Evolutionary conservation across 2,329 filamentous ascomycete genomes (phyloP).

Genomic region (Didymella glomerata): DNA sequence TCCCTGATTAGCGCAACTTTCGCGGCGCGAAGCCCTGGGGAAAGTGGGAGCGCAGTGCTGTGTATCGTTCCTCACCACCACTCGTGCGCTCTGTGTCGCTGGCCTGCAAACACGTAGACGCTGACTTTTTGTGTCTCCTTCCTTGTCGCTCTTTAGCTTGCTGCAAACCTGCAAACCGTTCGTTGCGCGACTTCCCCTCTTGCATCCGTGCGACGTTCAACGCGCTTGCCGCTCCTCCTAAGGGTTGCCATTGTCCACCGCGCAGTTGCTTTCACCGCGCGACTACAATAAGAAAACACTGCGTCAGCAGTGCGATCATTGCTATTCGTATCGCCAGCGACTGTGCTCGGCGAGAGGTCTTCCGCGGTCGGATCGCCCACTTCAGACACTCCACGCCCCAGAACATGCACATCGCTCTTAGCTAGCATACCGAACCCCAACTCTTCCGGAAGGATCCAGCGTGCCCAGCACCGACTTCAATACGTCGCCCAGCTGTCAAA

Average conservation of each 20-base stretch:
- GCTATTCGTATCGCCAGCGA: conserved; percentile 30
- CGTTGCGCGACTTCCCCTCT: conserved; percentile 25
- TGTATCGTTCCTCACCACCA: conserved; percentile 29
- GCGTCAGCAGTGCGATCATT: conserved; percentile 17
- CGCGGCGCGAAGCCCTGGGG: conserved; percentile 15
- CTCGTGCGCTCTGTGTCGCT: conserved; percentile 30
- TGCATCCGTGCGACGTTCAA: conserved; percentile 23
- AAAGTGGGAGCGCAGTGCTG: conserved; percentile 9
- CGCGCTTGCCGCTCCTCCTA: conserved; percentile 38
- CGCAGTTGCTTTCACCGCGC: conserved; percentile 29
- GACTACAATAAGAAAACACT: conserved; percentile 22
- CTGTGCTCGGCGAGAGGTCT: conserved; percentile 23
- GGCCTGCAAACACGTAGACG: conserved; percentile 37
- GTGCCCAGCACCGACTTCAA: conserved; percentile 27
- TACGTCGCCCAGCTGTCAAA: conserved; percentile 29
- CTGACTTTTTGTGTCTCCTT: conserved; percentile 33
- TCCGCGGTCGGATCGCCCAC: conserved; percentile 38
- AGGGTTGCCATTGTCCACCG: conserved; percentile 20
- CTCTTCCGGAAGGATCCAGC: conserved; percentile 16
- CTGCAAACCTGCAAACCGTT: conserved; percentile 4
- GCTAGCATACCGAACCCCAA: conserved; percentile 31
- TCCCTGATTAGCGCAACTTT: conserved; percentile 12
- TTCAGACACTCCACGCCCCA: conserved; percentile 45
- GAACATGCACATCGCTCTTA: conserved; percentile 42
- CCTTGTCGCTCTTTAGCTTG: conserved; percentile 34